Conservation (phyloP, 176 grass and related monocot species). For the Pharus latifolius region DNA sequence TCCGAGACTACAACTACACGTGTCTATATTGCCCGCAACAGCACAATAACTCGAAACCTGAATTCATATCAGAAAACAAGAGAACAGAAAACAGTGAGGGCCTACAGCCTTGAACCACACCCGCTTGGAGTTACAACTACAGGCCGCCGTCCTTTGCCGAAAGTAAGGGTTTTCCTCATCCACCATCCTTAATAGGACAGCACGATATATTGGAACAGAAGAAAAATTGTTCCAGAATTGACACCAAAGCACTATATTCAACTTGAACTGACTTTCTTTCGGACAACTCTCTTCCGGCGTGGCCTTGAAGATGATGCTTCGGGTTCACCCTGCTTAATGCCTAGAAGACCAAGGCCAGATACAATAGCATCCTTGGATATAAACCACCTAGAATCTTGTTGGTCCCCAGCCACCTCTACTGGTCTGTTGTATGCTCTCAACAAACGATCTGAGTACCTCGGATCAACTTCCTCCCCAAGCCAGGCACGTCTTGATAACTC, state of each 20-base stretch:
- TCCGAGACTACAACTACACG: not conserved
- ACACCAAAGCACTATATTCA: slow-evolving; percentile 33
- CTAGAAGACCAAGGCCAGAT: slow-evolving; percentile 83
- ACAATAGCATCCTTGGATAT: slow-evolving; percentile 91
- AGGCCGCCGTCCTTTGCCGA: not conserved
- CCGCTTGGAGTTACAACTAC: not conserved
- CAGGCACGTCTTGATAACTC: slow-evolving; percentile 76
- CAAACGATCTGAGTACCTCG: slow-evolving; percentile 57
- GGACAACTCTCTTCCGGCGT: slow-evolving; percentile 79
- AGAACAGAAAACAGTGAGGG: slow-evolving; percentile 10
- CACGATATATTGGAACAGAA: slow-evolving; percentile 23
- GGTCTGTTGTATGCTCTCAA: slow-evolving; percentile 67
- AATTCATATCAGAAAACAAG: slow-evolving; percentile 9
- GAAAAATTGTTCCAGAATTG: slow-evolving; percentile 54
- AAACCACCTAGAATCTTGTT: slow-evolving; percentile 83
- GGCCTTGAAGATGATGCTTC: slow-evolving; percentile 43
- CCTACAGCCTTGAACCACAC: slow-evolving; percentile 8
- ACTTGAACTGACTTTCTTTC: slow-evolving; percentile 62
- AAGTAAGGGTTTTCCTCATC: not conserved
- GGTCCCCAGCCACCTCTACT: slow-evolving; percentile 30
- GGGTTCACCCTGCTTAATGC: slow-evolving; percentile 69
- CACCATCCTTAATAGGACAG: not conserved
- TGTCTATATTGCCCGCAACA: slow-evolving; percentile 10
- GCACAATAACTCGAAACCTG: slow-evolving; percentile 2
- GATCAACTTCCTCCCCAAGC: slow-evolving; percentile 78